These are phyloP conservation scores for Sporothrix pallida DNA, from an alignment of 2,329 filamentous ascomycete genomes.

Conservation along the genomic window DNA sequence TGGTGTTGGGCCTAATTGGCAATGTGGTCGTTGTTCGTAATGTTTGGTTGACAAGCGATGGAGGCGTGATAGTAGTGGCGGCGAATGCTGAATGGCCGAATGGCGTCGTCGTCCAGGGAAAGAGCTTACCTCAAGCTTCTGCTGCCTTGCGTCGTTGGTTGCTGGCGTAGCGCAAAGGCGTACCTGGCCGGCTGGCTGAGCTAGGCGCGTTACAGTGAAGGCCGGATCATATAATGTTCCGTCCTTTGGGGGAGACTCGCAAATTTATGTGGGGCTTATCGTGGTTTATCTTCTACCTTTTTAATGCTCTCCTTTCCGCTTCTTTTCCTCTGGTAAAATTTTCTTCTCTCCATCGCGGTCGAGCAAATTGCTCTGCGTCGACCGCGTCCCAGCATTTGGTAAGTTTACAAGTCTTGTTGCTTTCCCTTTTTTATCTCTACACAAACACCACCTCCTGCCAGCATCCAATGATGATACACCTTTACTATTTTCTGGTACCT, in stretches of 20 bases:
- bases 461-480: constrained; percentile 71
- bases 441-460: not conserved
- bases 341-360: constrained; percentile 18
- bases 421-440: not conserved
- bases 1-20: not conserved
- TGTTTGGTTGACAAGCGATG: not conserved
- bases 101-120: constrained; percentile 21
- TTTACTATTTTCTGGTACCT: constrained; percentile 89
- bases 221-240: no score
- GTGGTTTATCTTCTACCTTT: constrained; percentile 21
- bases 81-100: constrained; percentile 11
- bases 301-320: constrained; percentile 6
- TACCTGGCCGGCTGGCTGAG: no score
- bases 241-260: no score
- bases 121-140: constrained; percentile 49
- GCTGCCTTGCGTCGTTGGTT: constrained; percentile 44
- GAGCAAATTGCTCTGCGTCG: not conserved
- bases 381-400: constrained; percentile 16
- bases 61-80: not conserved
- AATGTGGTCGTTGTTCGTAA: not conserved
- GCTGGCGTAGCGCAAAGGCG: not conserved
- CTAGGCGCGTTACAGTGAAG: no score
- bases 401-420: constrained; percentile 18
- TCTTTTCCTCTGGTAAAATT: not conserved
- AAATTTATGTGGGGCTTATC: no score